Conservation (phyloP, 1,284 basidiomycete species). For the Neolentinus lepideus region DNA sequence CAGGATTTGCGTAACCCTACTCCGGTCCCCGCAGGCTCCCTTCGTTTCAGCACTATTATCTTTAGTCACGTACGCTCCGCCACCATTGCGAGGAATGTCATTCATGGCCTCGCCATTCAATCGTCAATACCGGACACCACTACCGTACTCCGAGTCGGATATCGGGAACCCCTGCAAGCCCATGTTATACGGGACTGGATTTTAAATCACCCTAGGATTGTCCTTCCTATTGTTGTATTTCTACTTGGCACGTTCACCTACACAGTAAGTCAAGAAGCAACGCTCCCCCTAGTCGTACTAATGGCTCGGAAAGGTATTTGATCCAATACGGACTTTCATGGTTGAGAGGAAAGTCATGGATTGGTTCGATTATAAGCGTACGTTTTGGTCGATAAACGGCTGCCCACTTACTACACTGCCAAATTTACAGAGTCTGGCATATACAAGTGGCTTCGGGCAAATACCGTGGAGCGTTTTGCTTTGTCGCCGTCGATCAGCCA, state of each 20-base stretch:
- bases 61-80: slow-evolving; percentile 67
- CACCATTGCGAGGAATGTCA: slow-evolving; percentile 77
- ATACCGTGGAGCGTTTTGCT: slow-evolving; percentile 45
- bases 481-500: slow-evolving; percentile 11
- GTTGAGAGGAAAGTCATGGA: slow-evolving; percentile 79
- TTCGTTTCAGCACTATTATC: slow-evolving; percentile 57
- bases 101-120: slow-evolving; percentile 63
- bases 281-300: too few relatives aligned
- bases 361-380: slow-evolving; percentile 74
- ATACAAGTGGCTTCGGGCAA: slow-evolving; percentile 61
- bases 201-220: slow-evolving; percentile 78
- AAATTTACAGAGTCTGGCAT: slow-evolving; percentile 42
- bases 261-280: slow-evolving; percentile 63
- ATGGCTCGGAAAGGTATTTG: slow-evolving; percentile 55
- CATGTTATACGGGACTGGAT: slow-evolving; percentile 83
- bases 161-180: slow-evolving; percentile 70
- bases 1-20: slow-evolving; percentile 55
- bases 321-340: slow-evolving; percentile 84
- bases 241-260: slow-evolving; percentile 86
- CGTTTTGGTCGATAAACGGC: slow-evolving; percentile 8
- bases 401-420: slow-evolving; percentile 4
- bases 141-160: slow-evolving; percentile 64
- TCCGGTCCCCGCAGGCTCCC: slow-evolving; percentile 60
- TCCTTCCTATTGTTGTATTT: slow-evolving; percentile 82
- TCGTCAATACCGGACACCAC: slow-evolving; percentile 15